phyloP scores from a whole-genome alignment of 2,329 filamentous ascomycete genomes.

The Metarhizium guizhouense region DNA sequence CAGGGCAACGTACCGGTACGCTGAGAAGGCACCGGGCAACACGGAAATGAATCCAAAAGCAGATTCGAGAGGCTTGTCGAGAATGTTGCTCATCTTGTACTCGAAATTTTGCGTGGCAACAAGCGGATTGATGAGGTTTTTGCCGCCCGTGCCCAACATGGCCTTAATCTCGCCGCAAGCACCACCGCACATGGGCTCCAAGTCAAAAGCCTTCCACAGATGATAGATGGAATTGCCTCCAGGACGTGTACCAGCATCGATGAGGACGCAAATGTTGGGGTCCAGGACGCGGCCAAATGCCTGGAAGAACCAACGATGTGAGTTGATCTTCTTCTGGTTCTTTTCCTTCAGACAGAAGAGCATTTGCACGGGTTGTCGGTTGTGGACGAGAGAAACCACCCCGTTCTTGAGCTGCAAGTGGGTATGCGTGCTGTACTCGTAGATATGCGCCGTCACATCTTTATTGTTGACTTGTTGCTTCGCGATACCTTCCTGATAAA shows the following conservation, averaged over 20 bases:
- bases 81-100: conserved; percentile 99
- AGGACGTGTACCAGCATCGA: conserved; percentile 93
- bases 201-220: conserved; percentile 95
- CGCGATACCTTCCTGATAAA: conserved; percentile 96
- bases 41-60: conserved; percentile 98
- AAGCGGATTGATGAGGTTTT: conserved; percentile 84
- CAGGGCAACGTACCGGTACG: conserved; percentile 86
- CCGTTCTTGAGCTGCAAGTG: conserved; percentile 84
- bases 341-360: conserved; percentile 98
- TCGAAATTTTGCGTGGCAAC: conserved; percentile 98
- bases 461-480: conserved; percentile 97
- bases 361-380: conserved; percentile 87
- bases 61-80: conserved; percentile 95
- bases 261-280: conserved; percentile 91
- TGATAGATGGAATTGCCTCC: conserved; percentile 94
- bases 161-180: conserved; percentile 99
- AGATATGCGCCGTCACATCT: conserved; percentile 94
- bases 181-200: conserved; percentile 94
- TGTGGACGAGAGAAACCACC: conserved; percentile 74
- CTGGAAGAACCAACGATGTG: conserved; percentile 97
- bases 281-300: conserved; percentile 88
- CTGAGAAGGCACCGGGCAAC: conserved; percentile 94
- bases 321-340: conserved; percentile 99
- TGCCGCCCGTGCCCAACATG: conserved; percentile 79
- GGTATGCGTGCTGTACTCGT: conserved; percentile 87